Conservation (phyloP, 2,329 filamentous ascomycete genomes). For the Hypomyces rosellus region DNA sequence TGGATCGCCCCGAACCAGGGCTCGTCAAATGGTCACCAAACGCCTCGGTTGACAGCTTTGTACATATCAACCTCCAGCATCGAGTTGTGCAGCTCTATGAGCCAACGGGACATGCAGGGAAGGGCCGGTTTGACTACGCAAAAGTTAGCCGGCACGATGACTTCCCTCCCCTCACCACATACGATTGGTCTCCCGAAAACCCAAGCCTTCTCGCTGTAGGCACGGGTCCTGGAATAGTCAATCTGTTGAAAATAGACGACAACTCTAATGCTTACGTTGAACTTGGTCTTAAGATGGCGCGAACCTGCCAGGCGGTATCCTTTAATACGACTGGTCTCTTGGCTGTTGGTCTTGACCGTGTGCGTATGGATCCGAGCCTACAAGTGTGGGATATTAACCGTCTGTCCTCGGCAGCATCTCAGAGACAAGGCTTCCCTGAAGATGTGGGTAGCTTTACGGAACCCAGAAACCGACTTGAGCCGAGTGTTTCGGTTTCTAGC, state of each 20-base stretch:
- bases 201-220: conserved; percentile 67
- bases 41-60: conserved; percentile 51
- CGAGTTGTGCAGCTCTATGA: conserved; percentile 58
- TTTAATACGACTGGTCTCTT: conserved; percentile 68
- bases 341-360: conserved; percentile 73
- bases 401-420: conserved; percentile 43
- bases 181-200: conserved; percentile 60
- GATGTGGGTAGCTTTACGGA: conserved; percentile 46
- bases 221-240: conserved; percentile 67
- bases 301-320: conserved; percentile 74
- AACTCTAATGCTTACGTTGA: conserved; percentile 59
- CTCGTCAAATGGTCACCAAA: conserved; percentile 63
- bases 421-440: conserved; percentile 43
- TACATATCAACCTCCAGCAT: conserved; percentile 60
- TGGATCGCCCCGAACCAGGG: conserved; percentile 56
- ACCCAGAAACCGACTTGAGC: conserved; percentile 53
- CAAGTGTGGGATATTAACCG: conserved; percentile 76
- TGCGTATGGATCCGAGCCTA: conserved; percentile 74
- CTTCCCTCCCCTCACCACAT: conserved; percentile 57
- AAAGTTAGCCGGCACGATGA: conserved; percentile 55
- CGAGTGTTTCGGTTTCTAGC: conserved; percentile 70
- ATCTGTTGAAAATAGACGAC: conserved; percentile 66
- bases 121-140: conserved; percentile 51
- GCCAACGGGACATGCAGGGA: conserved; percentile 52
- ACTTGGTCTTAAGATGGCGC: conserved; percentile 66